Evolutionary conservation across 164 flowering plant species (phyloP).

Genomic region (Vitis amurensis): DNA sequence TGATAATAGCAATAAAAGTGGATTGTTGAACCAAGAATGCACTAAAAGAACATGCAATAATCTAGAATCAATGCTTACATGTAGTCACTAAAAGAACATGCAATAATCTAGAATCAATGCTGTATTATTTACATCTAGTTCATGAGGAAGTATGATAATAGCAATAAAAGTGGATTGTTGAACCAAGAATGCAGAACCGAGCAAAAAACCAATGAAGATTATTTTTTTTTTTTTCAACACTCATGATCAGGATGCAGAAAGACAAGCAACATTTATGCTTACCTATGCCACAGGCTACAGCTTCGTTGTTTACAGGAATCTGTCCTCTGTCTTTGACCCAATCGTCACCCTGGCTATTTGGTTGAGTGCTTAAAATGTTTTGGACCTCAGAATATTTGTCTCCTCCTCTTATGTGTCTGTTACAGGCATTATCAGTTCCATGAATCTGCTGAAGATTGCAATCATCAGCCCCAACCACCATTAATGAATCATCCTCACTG

Average conservation of each 20-base stretch:
- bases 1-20: no score
- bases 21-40: no score
- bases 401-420: conserved; percentile 6
- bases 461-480: conserved; percentile 8
- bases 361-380: not conserved
- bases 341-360: not conserved
- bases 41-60: no score
- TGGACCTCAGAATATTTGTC: conserved; percentile 10
- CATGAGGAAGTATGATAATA: no score
- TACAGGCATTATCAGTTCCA: conserved; percentile 9
- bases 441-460: conserved; percentile 12
- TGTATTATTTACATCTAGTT: no score
- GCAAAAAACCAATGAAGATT: no score
- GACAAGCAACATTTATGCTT: not conserved
- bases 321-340: not conserved
- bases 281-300: conserved; percentile 18
- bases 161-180: no score
- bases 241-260: not conserved
- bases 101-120: no score
- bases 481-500: conserved; percentile 3
- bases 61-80: no score
- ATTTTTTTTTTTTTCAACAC: no score
- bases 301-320: conserved; percentile 3
- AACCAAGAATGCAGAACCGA: no score
- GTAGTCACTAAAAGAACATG: no score